Evolutionary conservation across 345 rosid genomes (phyloP), one percentile per base, ranked within the genome.

Genomic region (Rhodomyrtus tomentosa): DNA sequence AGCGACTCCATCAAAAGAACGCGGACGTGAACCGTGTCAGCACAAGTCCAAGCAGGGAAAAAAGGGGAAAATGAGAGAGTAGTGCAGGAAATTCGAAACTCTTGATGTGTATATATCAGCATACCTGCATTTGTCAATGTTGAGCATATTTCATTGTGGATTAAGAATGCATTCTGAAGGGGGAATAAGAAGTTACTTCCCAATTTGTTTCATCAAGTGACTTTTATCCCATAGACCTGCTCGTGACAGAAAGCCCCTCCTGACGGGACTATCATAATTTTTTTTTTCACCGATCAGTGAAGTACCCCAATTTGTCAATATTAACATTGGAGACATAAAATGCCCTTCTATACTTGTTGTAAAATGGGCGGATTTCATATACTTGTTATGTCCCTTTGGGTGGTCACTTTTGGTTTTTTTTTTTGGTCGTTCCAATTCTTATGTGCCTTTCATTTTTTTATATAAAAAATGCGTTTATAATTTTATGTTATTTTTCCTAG

Each of bases 171-270:
- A 53, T 21, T 14, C 79, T 40, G 4, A 4, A 50, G 48, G 74
- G 82, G 81, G 25, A 49, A 80, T 85, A 48, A 7, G 0, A 81
- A 87, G 4, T 92, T 92, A 96, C 99, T 96, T 96, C 89, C 94
- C 99, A 45, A 95, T 93, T 88, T 96, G 99, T 89, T 96, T 91
- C 98, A 95, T 95, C 92, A 96, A 91, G 82, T 96, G 99, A 91
- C 98, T 96, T 92, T 96, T 95, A 86, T 96, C 97, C 98, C 99
- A 96, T 82, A 96, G 89, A 62, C 95, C 98, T 3, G 98, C 99
- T 18, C 98, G 93, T 1, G 98, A 95, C 73, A 96, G 98, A 88
- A 88, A 95, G 54, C 98, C 99, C 99, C 99, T 94, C 92, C 99
- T 95, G 81, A 82, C 76, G 82, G n/a, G n/a, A n/a, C n/a, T n/a